Evolutionary conservation across 768 basidiomycete species (phyloP), one percentile per base, ranked within the genome.

Genomic region (Gelatoporia subvermispora): DNA sequence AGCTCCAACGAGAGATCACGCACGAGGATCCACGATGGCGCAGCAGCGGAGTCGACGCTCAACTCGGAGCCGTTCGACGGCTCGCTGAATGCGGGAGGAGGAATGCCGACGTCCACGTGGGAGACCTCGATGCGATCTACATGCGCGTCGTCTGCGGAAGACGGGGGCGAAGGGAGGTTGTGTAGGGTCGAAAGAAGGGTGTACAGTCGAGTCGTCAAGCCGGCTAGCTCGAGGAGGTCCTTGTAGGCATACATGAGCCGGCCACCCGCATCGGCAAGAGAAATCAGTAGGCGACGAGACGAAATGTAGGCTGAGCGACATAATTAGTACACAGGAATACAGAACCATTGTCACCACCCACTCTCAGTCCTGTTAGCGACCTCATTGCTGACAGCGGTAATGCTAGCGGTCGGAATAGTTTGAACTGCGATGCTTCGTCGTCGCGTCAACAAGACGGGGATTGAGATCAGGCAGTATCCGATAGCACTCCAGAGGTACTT

Each of bases 171-270:
- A 1, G 76, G 73, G 21, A 94, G 76, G 57, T 82, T 78, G 68
- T 95, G 89, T 4, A 95, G 71, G 1, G 89, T 87, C 7, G 93
- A 88, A 20, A 96, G 69, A 11, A 98, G 79, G 16, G 84, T 84
- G 70, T 94, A 96, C 11, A 98, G 74, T 39, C 95, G 81, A 23
- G 85, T 85, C 2, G 95, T 96, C 48, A 94, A 81, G 9, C 95
- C 95, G 4, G 93, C 92, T n/a, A 97, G 79, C 63, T 95, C 92
- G 20, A 96, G 81, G 5, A 97, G 71, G 58, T 97, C 95, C 62
- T 96, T 98, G 64, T 94, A 93, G 0, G 92, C 92, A 62, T 93
- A 94, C 94, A 98, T 97, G 40, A 97, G 70, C 28, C 95, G 77
- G 0, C 93, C 93, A 15, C 95, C 95, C 0, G 94, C 95, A 58